Base-by-base conservation (phyloP, 2,329 filamentous ascomycete species). In the Meredithiella fracta region DNA sequence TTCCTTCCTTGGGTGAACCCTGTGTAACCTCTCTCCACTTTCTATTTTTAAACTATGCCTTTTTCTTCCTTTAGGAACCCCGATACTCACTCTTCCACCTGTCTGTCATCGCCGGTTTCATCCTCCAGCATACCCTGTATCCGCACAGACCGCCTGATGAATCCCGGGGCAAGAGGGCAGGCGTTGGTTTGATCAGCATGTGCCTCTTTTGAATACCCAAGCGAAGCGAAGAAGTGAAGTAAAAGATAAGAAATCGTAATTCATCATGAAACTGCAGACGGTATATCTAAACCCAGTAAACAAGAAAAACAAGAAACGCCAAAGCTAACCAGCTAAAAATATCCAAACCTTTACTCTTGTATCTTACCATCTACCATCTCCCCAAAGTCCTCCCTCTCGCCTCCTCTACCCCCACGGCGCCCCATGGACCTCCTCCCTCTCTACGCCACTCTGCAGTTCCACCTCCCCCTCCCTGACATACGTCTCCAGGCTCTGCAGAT, bases 361-460 rank as follows among this genome's bases (percentile, higher is more conserved):
- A 34, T 34, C 29, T 34, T 11, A 34, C 29, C 29, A 34, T 34
- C 40, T 38, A 47, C 29, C 53, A 47, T 34, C 42, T 47, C 38
- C 25, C 29, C 53, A 54, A 31, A 17, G 26, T 47, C 1, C 53
- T 23, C 3, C 50, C 50, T n/a, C 50, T 22, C 42, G 47, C 53
- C 25, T 54, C 53, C n/a, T 54, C 53, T 15, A 22, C 53, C 23
- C 31, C 50, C 29, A 52, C 15, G 47, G 47, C 8, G 47, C 47
- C 26, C 47, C 47, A 17, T 51, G 47, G 15, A 29, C 47, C 17
- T 26, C 23, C 15, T n/a, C 25, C 26, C 47, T 51, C 23, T 25
- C 23, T 9, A 51, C 15, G 6, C 22, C 47, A 51, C 47, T 51
- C 26, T 15, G 7, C 15, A 20, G 14, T 15, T 20, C n/a, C n/a